Base-by-base conservation (phyloP, 2,329 filamentous ascomycete species). In the Huntiella bhutanensis region DNA sequence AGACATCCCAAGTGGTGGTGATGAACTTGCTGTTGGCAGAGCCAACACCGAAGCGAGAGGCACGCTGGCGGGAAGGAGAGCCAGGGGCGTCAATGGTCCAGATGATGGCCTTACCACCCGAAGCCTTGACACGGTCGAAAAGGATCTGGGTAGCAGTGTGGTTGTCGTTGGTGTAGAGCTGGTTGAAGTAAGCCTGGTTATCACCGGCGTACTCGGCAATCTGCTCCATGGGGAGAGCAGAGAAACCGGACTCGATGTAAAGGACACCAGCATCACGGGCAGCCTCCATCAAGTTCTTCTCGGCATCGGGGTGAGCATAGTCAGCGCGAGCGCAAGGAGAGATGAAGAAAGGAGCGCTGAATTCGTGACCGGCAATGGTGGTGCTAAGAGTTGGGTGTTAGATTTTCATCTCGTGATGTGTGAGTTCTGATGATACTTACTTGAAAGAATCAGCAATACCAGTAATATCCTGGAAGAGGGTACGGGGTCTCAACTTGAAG, bases 301-400 rank as follows among this genome's bases (percentile, higher is more conserved):
- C 68, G 12, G 58, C 67, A 1, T 63, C 61, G 0, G 59, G 55
- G 50, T 70, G 58, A 1, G 60, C 64, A 38, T 65, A 64, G 16
- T 59, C 64, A 33, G 60, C 66, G 15, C 62, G 59, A 8, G 65
- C 63, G 28, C 64, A 65, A 1, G 67, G 67, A 2, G 62, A 60
- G 53, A 70, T 69, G 54, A 69, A 70, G 55, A 70, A 62, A 1
- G 68, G 67, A 5, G 64, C 62, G 8, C 60, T 62, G 48, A 68
- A 65, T 53, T 67, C 66, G 53, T 67, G 55, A 5, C 66, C 67
- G 12, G 68, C 54, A 16, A 69, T 61, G n/a, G 56, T 63, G 2
- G 64, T 65, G 4, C 61, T 58, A 34, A 36, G 17, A 41, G 36
- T 33, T 36, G 41, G 15, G 58, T 55, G 41, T 48, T 17, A 48